These are phyloP conservation scores for Penicillium macrosclerotiorum DNA, from an alignment of 495 filamentous ascomycete genomes.

Conservation along the genomic window DNA sequence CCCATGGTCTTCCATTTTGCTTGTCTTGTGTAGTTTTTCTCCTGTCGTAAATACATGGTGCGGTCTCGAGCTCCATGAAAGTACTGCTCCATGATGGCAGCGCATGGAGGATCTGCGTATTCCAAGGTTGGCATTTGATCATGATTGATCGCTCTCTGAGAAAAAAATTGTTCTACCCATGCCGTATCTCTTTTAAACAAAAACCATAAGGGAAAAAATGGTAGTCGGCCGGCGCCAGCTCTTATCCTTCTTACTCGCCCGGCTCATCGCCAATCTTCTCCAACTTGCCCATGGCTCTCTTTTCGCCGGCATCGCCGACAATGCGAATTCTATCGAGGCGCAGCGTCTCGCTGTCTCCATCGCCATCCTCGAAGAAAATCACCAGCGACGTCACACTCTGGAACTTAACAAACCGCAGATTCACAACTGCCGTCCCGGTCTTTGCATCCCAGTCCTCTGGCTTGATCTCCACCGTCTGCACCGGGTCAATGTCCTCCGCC, in stretches of 20 bases:
- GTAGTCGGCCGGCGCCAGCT: constrained; percentile 3
- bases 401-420: constrained; percentile 93
- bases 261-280: constrained; percentile 88
- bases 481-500: constrained; percentile 77
- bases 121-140: too few relatives aligned
- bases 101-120: too few relatives aligned
- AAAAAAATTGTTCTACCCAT: constrained; percentile 1
- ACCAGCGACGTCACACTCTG: constrained; percentile 86
- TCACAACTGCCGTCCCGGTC: constrained; percentile 80
- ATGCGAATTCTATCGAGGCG: constrained; percentile 81
- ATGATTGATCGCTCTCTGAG: background rate
- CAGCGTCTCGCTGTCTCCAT: constrained; percentile 81
- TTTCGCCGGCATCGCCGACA: constrained; percentile 90
- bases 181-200: background rate
- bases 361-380: constrained; percentile 85
- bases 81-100: too few relatives aligned
- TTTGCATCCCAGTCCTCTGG: constrained; percentile 78
- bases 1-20: too few relatives aligned
- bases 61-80: too few relatives aligned
- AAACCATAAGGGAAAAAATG: too few relatives aligned
- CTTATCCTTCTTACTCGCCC: constrained; percentile 48
- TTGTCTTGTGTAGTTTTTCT: too few relatives aligned
- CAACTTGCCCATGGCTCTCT: constrained; percentile 87
- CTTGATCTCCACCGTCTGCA: constrained; percentile 71
- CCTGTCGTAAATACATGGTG: too few relatives aligned